Evolutionary conservation across 345 rosid genomes (phyloP).

Genomic region (Arabis hirsuta): DNA sequence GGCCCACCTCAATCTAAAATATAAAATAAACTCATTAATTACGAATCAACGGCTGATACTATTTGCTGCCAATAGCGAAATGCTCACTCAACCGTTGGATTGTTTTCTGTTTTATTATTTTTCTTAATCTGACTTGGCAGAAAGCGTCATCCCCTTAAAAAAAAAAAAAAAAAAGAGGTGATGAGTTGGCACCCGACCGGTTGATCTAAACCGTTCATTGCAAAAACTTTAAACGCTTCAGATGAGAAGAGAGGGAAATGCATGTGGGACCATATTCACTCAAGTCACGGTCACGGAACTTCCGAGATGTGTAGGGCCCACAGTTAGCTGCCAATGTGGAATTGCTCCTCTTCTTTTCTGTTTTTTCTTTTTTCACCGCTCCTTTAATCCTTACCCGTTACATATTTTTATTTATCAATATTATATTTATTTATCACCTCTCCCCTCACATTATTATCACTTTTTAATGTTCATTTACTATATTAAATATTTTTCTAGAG

Average conservation of each 20-base stretch:
- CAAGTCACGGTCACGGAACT: constrained; percentile 78
- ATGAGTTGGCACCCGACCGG: constrained; percentile 69
- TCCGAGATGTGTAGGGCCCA: constrained; percentile 70
- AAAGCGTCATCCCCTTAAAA: constrained; percentile 44
- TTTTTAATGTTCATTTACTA: too few relatives aligned
- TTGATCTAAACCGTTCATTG: constrained; percentile 45
- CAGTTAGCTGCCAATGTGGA: constrained; percentile 59
- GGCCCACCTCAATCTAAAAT: constrained; percentile 44
- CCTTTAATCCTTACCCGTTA: not conserved
- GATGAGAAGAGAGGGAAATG: constrained; percentile 40
- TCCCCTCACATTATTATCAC: too few relatives aligned
- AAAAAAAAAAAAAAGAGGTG: constrained; percentile 34
- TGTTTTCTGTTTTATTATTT: not conserved
- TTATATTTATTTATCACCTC: too few relatives aligned
- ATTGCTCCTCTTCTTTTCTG: constrained; percentile 40
- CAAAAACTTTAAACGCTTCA: constrained; percentile 32
- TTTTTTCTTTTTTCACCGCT: constrained; percentile 46
- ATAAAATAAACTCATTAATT: constrained; percentile 12
- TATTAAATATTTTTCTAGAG: too few relatives aligned
- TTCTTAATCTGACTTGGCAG: constrained; percentile 60
- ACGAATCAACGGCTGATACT: constrained; percentile 45
- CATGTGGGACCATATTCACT: constrained; percentile 41
- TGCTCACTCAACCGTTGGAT: constrained; percentile 52
- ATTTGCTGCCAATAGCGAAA: constrained; percentile 5
- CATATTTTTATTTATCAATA: too few relatives aligned